Evolutionary conservation across 805 yeast genomes (phyloP), one percentile per base, ranked within the genome.

Genomic region (Myxozyma sirexii): DNA sequence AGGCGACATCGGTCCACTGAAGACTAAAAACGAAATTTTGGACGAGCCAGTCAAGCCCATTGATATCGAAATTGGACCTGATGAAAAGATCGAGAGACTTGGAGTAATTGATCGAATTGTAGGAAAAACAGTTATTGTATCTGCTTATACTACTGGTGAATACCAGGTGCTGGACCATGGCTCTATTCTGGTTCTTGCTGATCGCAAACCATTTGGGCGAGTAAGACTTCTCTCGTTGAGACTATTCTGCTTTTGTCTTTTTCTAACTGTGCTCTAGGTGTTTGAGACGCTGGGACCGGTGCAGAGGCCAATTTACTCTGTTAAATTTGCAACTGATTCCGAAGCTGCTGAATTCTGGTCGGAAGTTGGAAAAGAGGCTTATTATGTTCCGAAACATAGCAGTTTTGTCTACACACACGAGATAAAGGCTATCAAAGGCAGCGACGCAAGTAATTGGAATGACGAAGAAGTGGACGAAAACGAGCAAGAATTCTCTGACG

Each of bases 401-500:
- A 81, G 87, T 56, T 93, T 91, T 74, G 77, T 88, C 7, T 83
- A 85, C 64, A 93, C 98, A 0, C 87, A 87, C 53, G 75, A 82
- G 24, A 80, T 92, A 56, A 88, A 84, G 67, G 76, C 80, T 23
- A 59, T 85, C 19, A 92, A 87, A 69, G 99, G 98, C 24, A 86
- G 91, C 1, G 99, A 94, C 76, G 99, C 99, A 0, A 88, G 96
- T 69, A 94, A 94, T 68, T 86, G 90, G 72, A 87, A 90, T 71
- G 99, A 94, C 72, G 98, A 94, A 75, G 99, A 94, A 69, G 74
- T 93, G 31, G 90, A 97, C 0, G 91, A 85, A 67, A 96, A 88
- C 31, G 98, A 94, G 48, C 65, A 53, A n/a, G 65, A 61, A 41
- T 63, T 61, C 42, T 63, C 97, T 1, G 98, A 94, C 72, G 98